Percentiles rank a stretch among this genome's conserved stretches.
Evolutionary conservation across 1,284 basidiomycete species (phyloP).

Genomic region (Coniferiporia weirii): DNA sequence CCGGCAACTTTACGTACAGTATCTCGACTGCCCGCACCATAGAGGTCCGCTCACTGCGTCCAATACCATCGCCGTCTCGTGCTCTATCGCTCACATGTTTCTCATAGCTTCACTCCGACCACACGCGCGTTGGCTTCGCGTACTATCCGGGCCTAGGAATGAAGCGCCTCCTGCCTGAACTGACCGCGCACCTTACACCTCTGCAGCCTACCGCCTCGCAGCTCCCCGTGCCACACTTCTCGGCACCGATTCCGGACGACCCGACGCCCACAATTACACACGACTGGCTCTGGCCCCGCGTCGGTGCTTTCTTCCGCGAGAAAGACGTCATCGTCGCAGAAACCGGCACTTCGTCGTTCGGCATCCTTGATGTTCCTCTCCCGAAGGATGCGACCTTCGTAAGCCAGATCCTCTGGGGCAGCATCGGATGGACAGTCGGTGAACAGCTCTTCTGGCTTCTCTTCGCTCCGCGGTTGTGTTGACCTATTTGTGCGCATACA

Average conservation of each 20-base stretch:
- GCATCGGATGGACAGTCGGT: constrained; percentile 81
- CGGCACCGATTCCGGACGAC: constrained; percentile 45
- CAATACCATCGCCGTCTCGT: constrained; percentile 15
- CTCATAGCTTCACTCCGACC: constrained; percentile 74
- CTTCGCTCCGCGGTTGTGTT: constrained; percentile 23
- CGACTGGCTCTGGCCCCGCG: constrained; percentile 80
- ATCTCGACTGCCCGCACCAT: constrained; percentile 57
- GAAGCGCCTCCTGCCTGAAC: constrained; percentile 66
- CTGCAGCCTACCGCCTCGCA: constrained; percentile 35
- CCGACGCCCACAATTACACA: constrained; percentile 55
- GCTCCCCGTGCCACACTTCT: constrained; percentile 47
- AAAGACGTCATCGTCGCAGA: constrained; percentile 82
- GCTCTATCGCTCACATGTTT: constrained; percentile 14
- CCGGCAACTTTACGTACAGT: constrained; percentile 76
- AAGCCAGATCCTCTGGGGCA: constrained; percentile 81
- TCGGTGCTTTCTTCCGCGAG: constrained; percentile 73
- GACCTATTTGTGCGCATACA: constrained; percentile 10
- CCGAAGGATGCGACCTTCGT: constrained; percentile 64
- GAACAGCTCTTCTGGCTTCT: constrained; percentile 31
- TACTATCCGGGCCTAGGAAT: constrained; percentile 61
- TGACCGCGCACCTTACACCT: constrained; percentile 49
- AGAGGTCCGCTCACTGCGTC: constrained; percentile 57
- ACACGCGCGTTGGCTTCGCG: constrained; percentile 65
- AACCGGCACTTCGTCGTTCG: constrained; percentile 73
- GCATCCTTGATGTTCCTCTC: constrained; percentile 71